These are phyloP conservation scores for Claviceps africana DNA, from an alignment of 2,329 filamentous ascomycete species.

Conservation along the genomic window DNA sequence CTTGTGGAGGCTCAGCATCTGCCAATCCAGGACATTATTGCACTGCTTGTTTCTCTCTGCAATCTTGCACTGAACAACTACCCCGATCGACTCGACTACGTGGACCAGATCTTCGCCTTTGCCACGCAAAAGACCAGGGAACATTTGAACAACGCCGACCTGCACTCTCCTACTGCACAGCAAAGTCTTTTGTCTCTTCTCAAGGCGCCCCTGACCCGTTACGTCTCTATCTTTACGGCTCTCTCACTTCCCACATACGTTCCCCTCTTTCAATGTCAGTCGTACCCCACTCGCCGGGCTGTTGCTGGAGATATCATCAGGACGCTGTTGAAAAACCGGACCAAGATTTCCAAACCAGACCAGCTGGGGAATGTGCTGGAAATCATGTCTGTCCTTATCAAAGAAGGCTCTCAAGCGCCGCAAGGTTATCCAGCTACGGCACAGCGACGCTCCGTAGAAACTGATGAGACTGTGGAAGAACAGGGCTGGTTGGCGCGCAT, in stretches of 20 bases:
- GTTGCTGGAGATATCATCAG: conserved; percentile 81
- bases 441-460: conserved; percentile 65
- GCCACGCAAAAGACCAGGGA: conserved; percentile 76
- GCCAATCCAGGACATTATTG: conserved; percentile 88
- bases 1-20: conserved; percentile 83
- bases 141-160: conserved; percentile 85
- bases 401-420: conserved; percentile 76
- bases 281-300: conserved; percentile 79
- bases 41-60: conserved; percentile 79
- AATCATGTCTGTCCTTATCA: conserved; percentile 80
- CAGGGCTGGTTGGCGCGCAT: conserved; percentile 93
- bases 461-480: conserved; percentile 94
- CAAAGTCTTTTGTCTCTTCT: conserved; percentile 79
- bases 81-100: conserved; percentile 80
- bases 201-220: conserved; percentile 79
- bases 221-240: conserved; percentile 91
- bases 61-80: conserved; percentile 96
- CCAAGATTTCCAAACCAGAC: conserved; percentile 58
- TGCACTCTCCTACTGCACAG: conserved; percentile 79
- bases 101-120: conserved; percentile 85
- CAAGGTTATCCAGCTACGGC: conserved; percentile 70
- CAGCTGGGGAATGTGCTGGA: conserved; percentile 83
- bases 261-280: conserved; percentile 77
- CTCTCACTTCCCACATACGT: conserved; percentile 85
- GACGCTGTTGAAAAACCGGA: conserved; percentile 70